Evolutionary conservation across 768 basidiomycete genomes (phyloP), one percentile per base, ranked within the genome.

Genomic region (Austroboletus festivus): DNA sequence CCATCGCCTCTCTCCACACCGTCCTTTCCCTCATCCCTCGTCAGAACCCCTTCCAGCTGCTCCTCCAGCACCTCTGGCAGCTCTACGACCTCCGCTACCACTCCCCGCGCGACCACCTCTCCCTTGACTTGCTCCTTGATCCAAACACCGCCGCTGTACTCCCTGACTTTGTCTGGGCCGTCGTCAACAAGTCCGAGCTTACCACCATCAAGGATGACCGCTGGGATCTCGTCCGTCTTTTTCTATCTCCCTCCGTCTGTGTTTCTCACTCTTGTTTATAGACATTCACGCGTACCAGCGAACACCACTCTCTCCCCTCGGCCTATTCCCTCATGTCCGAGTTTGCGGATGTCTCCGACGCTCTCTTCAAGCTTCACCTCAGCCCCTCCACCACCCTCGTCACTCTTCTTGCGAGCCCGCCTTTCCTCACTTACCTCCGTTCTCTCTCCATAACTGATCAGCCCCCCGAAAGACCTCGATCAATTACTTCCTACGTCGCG

Each of bases 391-490:
- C 72, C 28, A 78, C 71, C 52, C 68, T 95, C 23, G 54, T 76
- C 44, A 70, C 78, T 22, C 67, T 78, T n/a, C 72, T 95, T 45
- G 73, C 78, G 43, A 75, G 87, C 55, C 80, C 87, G 23, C 77
- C 77, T 42, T 73, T 84, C 40, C 74, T 79, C 40, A 78, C 82
- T 33, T 85, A 89, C 72, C 90, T 96, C 76, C 86, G 88, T 56
- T 92, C 87, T 31, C 78, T 95, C 55, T 83, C 91, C 40, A 87
- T 91, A 46, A 91, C 93, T 21, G 93, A 96, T 72, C 89, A 92
- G 60, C 89, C 93, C 8, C 74, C 83, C 44, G 74, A 76, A 20
- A 82, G 87, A 46, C 93, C 93, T 1, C 51, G 59, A 1, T 63
- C 70, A 3, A 77, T 81, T 1, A 50, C 83, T 37, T 59, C 77